These are phyloP conservation scores for Cyclotella baltica DNA, from an alignment of 108 stramenopile species.

Conservation along the genomic window DNA sequence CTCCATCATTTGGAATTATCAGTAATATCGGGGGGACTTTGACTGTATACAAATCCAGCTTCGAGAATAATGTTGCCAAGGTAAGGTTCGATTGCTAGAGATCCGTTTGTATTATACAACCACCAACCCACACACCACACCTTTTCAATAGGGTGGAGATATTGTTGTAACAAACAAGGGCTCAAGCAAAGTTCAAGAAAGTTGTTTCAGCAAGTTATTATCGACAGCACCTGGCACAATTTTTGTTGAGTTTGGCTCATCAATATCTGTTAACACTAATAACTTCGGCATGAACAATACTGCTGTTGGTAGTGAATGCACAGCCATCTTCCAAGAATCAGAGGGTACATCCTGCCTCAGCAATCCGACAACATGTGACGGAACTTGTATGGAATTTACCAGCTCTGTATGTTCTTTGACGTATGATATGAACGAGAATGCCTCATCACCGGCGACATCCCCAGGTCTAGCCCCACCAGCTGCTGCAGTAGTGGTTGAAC, in stretches of 20 bases:
- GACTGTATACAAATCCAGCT: conserved; percentile 27
- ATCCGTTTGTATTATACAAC: background rate
- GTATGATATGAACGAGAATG: background rate
- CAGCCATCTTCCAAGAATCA: conserved; percentile 32
- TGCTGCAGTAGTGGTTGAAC: background rate
- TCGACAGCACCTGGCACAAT: conserved; percentile 41
- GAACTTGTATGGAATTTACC: conserved; percentile 33
- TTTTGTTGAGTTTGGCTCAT: conserved; percentile 41
- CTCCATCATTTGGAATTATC: conserved; percentile 25
- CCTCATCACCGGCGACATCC: background rate
- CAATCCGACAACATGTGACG: conserved; percentile 30
- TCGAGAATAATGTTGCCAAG: conserved; percentile 27
- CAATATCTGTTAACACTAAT: conserved; percentile 23
- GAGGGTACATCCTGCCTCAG: conserved; percentile 30
- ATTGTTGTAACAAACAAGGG: conserved; percentile 43
- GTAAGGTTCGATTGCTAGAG: background rate
- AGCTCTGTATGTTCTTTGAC: conserved; percentile 22
- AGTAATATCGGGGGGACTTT: conserved; percentile 46
- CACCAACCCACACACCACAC: background rate
- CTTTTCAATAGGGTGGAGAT: conserved; percentile 24
- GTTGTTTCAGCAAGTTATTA: conserved; percentile 35
- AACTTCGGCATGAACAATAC: conserved; percentile 48
- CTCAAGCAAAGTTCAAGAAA: conserved; percentile 21
- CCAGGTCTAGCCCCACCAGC: background rate
- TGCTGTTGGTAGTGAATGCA: conserved; percentile 23